Evolutionary conservation across 495 filamentous ascomycete genomes (phyloP), one percentile per base, ranked within the genome.

Genomic region (Penicilliopsis zonata): DNA sequence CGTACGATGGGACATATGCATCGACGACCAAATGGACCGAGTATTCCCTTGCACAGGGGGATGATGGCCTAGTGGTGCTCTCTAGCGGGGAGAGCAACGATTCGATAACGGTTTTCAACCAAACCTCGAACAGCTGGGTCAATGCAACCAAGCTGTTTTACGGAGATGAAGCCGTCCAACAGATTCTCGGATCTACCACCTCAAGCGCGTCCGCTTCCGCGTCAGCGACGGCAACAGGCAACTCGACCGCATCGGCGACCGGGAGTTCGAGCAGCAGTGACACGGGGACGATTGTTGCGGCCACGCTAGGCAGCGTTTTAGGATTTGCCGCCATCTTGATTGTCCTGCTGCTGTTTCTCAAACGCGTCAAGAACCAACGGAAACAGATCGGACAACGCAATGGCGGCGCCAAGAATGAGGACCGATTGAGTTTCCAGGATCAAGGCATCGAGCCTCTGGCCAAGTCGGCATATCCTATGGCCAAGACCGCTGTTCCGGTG

Each of bases 101-200:
- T 20, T 47, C 58, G 2, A 35, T 98, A 13, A 73, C 68, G 37
- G 79, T 98, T 40, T 98, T 94, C 57, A 70, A 95, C 47, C 71
- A 78, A 31, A 74, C 69, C 15, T 55, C 69, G 31, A 94, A 96
- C 47, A 55, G 64, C 40, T 98, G 90, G 90, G 52, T 78, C 13
- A 82, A 95, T 55, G 65, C 85, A 0, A 78, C 72, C 2, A 53
- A 68, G 14, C 52, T 80, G 18, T 78, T 96, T 35, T 52, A 55
- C 22, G 63, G 60, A 18, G 66, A 57, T 5, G 47, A 66, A 26
- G 33, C 47, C 17, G 30, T 44, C 14, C 52, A 63, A 18, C 36
- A 55, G 52, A 16, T 43, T 50, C 15, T 61, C 26, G 55, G 62
- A 18, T 50, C 61, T 9, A 42, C 54, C 13, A 53, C 63, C 4